Conservation (phyloP, 306 rosid genomes). For the Casuarina cunninghamiana region DNA sequence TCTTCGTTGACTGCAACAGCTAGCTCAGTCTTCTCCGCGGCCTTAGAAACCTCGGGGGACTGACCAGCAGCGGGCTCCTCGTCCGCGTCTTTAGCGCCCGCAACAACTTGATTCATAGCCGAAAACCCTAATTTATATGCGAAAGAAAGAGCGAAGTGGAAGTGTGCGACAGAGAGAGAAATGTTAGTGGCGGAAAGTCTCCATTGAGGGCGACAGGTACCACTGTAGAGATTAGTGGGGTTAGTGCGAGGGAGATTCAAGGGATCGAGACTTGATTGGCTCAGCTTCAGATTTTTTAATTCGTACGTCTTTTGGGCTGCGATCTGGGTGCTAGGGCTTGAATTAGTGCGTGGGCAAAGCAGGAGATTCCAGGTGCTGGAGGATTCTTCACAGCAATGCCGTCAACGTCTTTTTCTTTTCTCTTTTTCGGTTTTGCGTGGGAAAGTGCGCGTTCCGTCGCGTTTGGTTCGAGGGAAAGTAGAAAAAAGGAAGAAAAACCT, state of each 20-base stretch:
- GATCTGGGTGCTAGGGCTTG: conserved; percentile 21
- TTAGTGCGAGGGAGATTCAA: conserved; percentile 27
- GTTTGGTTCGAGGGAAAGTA: neutral
- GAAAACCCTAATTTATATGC: conserved; percentile 58
- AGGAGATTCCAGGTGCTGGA: conserved; percentile 23
- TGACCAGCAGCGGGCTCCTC: conserved; percentile 55
- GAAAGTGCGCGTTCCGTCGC: neutral
- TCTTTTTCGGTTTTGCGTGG: neutral
- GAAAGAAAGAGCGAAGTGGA: conserved; percentile 25
- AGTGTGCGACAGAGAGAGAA: conserved; percentile 18
- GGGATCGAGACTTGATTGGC: conserved; percentile 7
- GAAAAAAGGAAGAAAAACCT: neutral
- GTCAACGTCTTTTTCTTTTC: conserved; percentile 11
- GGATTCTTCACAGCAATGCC: conserved; percentile 4
- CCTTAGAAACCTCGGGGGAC: conserved; percentile 38
- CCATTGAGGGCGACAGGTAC: conserved; percentile 95
- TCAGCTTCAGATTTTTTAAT: conserved; percentile 26
- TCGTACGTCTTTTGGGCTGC: conserved; percentile 17
- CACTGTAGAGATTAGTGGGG: conserved; percentile 60
- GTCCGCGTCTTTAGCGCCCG: conserved; percentile 56
- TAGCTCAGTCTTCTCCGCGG: conserved; percentile 44
- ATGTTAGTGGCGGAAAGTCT: conserved; percentile 84
- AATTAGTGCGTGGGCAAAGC: conserved; percentile 1
- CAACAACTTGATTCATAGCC: conserved; percentile 60
- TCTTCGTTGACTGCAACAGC: conserved; percentile 39